Percentiles rank a stretch among this genome's conserved stretches.
Evolutionary conservation across 108 stramenopile genomes (phyloP).

Genomic region (Chaetoceros muelleri): DNA sequence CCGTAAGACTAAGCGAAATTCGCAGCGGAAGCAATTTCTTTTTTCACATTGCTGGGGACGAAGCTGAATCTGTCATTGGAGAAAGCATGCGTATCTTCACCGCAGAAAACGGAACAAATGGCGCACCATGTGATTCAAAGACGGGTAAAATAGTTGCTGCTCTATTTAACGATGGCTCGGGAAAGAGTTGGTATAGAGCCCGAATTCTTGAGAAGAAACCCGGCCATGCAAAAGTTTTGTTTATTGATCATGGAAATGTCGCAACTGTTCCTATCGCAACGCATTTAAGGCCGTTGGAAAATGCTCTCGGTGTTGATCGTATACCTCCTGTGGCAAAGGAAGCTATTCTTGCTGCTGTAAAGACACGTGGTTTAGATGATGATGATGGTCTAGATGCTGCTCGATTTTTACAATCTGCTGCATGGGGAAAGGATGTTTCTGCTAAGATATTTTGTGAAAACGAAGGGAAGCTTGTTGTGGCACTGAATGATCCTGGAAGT

Average conservation of each 20-base stretch:
- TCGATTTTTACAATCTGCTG: slow-evolving; percentile 51
- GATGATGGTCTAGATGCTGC: slow-evolving; percentile 87
- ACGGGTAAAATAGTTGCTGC: slow-evolving; percentile 83
- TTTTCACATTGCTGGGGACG: slow-evolving; percentile 67
- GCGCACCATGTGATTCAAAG: slow-evolving; percentile 74
- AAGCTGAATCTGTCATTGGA: slow-evolving; percentile 61
- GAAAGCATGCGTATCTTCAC: slow-evolving; percentile 87
- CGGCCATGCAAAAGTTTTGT: slow-evolving; percentile 48
- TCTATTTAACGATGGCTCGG: slow-evolving; percentile 91
- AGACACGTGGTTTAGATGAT: slow-evolving; percentile 52
- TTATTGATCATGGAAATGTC: slow-evolving; percentile 95
- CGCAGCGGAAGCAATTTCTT: slow-evolving; percentile 86
- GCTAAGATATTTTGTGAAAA: slow-evolving; percentile 51
- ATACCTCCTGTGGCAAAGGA: slow-evolving; percentile 81
- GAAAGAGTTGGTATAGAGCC: slow-evolving; percentile 94
- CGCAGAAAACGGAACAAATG: slow-evolving; percentile 59
- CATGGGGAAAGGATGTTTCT: slow-evolving; percentile 75
- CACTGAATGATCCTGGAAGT: slow-evolving; percentile 31
- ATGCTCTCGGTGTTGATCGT: slow-evolving; percentile 49
- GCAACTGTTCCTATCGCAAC: slow-evolving; percentile 59
- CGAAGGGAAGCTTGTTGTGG: slow-evolving; percentile 49
- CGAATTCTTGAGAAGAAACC: slow-evolving; percentile 58
- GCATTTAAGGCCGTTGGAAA: slow-evolving; percentile 82
- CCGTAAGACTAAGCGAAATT: slow-evolving; percentile 84
- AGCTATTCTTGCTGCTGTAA: slow-evolving; percentile 61